Conservation (phyloP, 140 eudicot genomes). For the Oenanthe javanica region DNA sequence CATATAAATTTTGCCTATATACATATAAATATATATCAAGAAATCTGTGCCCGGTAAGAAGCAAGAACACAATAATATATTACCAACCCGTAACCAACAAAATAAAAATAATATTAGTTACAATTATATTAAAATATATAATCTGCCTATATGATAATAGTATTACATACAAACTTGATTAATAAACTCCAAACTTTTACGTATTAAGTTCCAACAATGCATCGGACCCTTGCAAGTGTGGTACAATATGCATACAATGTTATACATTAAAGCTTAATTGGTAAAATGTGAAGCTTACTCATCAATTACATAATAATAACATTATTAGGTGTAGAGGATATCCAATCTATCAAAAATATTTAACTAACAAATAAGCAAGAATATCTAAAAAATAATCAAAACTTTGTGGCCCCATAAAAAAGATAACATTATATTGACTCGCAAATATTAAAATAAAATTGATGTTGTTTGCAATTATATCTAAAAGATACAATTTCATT, state of each 20-base stretch:
- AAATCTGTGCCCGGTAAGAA: not conserved
- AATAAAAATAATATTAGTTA: too few relatives aligned
- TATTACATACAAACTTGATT: not conserved
- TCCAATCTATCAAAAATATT: not conserved
- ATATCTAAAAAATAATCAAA: not conserved
- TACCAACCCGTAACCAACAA: not conserved
- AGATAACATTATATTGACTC: not conserved
- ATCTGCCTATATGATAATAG: too few relatives aligned
- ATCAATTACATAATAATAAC: not conserved
- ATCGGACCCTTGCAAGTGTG: too few relatives aligned
- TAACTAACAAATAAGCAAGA: not conserved
- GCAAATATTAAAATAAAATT: not conserved
- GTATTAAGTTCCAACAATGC: not conserved
- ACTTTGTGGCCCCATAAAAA: not conserved
- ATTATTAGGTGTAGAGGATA: not conserved
- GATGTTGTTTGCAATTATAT: not conserved
- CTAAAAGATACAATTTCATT: not conserved
- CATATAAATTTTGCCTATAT: too few relatives aligned
- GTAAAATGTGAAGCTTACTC: not conserved
- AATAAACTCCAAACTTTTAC: not conserved
- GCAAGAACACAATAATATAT: not conserved
- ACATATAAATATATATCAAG: too few relatives aligned
- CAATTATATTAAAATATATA: too few relatives aligned
- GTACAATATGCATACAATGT: not conserved
- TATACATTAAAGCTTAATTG: not conserved